A percentile compares a stretch with the other conserved stretches of the same genome.
These are phyloP conservation scores for Emmonsiellopsis sp. DNA, from an alignment of 2,329 filamentous ascomycete species.

Conservation along the genomic window DNA sequence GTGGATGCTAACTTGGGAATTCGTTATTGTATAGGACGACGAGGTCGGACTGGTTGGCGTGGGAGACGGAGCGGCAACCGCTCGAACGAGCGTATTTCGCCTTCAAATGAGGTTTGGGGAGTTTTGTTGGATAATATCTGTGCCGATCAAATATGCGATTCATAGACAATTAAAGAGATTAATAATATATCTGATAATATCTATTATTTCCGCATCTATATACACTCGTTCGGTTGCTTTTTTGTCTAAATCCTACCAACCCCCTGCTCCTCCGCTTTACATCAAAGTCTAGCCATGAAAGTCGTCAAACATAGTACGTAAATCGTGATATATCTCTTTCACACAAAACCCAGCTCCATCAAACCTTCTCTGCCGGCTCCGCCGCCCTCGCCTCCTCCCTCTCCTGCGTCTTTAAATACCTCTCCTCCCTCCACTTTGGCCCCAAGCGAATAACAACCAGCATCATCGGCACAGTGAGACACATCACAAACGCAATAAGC, in stretches of 20 bases:
- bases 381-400: constrained; percentile 7
- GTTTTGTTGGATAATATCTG: background rate
- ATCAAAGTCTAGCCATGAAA: too few species aligned
- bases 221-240: too few species aligned
- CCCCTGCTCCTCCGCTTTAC: too few species aligned
- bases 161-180: background rate
- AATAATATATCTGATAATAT: background rate
- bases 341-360: too few species aligned
- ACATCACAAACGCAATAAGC: constrained; percentile 26
- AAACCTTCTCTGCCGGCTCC: background rate
- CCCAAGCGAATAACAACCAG: constrained; percentile 21
- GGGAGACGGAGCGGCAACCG: constrained; percentile 69
- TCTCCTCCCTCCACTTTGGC: constrained; percentile 20
- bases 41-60: constrained; percentile 93
- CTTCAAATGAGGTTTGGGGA: constrained; percentile 29
- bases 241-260: too few species aligned
- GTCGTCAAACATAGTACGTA: too few species aligned
- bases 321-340: too few species aligned
- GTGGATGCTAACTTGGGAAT: constrained; percentile 15
- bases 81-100: constrained; percentile 58
- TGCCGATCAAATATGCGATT: background rate
- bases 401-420: constrained; percentile 8
- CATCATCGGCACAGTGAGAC: constrained; percentile 25
- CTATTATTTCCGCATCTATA: too few species aligned
- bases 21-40: constrained; percentile 54